Conservation (phyloP, 257 asterid genomes). For the Pogostemon cablin region DNA sequence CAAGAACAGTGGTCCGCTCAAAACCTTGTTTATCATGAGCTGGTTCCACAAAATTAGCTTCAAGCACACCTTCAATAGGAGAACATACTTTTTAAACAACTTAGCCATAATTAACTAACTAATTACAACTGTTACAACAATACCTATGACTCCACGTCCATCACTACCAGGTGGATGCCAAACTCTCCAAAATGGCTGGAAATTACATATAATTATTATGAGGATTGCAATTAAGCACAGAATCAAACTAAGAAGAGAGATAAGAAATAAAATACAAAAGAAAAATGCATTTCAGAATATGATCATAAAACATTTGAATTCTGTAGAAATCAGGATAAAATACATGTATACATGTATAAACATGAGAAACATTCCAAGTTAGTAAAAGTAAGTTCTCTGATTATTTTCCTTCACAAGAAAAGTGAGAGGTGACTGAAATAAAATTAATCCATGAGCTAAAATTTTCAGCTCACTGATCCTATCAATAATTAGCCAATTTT, state of each 20-base stretch:
- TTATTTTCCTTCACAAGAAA: background rate
- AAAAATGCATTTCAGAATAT: background rate
- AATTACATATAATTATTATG: conserved; percentile 28
- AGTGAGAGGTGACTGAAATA: background rate
- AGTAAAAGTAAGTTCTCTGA: background rate
- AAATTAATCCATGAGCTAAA: background rate
- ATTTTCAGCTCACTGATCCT: background rate
- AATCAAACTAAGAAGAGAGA: conserved; percentile 17
- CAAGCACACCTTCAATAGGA: conserved; percentile 69
- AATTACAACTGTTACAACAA: conserved; percentile 20
- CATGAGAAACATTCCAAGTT: background rate
- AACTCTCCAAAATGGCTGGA: conserved; percentile 96
- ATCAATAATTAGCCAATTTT: background rate
- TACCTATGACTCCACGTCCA: conserved; percentile 99
- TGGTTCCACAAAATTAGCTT: conserved; percentile 98
- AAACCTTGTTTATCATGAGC: conserved; percentile 99
- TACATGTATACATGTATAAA: conserved; percentile 1
- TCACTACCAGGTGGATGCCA: conserved; percentile 98
- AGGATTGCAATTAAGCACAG: conserved; percentile 22
- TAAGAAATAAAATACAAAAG: background rate
- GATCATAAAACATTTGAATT: conserved; percentile 2
- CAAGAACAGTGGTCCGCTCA: conserved; percentile 88
- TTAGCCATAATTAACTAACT: conserved; percentile 27
- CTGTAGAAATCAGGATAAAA: background rate
- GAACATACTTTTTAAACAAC: conserved; percentile 32